A percentile compares a stretch with the other conserved stretches of the same genome.
Evolutionary conservation across 2,329 filamentous ascomycete species (phyloP).

Genomic region (Arthroderma uncinatum): DNA sequence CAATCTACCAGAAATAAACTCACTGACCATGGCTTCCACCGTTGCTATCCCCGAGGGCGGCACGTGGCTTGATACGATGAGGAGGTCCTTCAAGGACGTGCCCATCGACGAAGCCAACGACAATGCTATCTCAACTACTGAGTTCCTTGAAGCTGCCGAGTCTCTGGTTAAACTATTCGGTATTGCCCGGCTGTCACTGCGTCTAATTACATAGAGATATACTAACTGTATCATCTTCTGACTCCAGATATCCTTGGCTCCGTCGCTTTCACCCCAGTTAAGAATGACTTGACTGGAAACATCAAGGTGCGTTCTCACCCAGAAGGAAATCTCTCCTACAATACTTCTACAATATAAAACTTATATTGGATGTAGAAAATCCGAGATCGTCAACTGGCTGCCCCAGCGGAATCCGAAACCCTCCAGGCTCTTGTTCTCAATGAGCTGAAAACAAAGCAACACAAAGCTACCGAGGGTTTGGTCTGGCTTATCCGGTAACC

Average conservation of each 20-base stretch:
- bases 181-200: slow-evolving; percentile 29
- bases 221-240: background rate
- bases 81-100: slow-evolving; percentile 74
- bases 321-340: background rate
- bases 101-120: slow-evolving; percentile 60
- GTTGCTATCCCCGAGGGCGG: slow-evolving; percentile 48
- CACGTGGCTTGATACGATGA: slow-evolving; percentile 79
- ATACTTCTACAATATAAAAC: background rate
- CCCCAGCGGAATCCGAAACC: slow-evolving; percentile 66
- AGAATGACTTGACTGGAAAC: slow-evolving; percentile 83
- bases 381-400: slow-evolving; percentile 65
- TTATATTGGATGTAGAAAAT: slow-evolving; percentile 52
- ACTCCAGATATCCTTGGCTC: slow-evolving; percentile 47
- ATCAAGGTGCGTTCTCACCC: slow-evolving; percentile 54
- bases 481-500: slow-evolving; percentile 78
- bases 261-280: slow-evolving; percentile 78
- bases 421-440: slow-evolving; percentile 76
- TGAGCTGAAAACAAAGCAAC: slow-evolving; percentile 82
- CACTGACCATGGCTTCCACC: slow-evolving; percentile 41
- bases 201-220: background rate
- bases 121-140: slow-evolving; percentile 66
- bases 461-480: slow-evolving; percentile 77
- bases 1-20: background rate
- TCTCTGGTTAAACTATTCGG: slow-evolving; percentile 78
- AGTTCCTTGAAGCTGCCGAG: slow-evolving; percentile 88